Evolutionary conservation across 2,329 filamentous ascomycete species (phyloP).

Genomic region (Trichoderma gracile): DNA sequence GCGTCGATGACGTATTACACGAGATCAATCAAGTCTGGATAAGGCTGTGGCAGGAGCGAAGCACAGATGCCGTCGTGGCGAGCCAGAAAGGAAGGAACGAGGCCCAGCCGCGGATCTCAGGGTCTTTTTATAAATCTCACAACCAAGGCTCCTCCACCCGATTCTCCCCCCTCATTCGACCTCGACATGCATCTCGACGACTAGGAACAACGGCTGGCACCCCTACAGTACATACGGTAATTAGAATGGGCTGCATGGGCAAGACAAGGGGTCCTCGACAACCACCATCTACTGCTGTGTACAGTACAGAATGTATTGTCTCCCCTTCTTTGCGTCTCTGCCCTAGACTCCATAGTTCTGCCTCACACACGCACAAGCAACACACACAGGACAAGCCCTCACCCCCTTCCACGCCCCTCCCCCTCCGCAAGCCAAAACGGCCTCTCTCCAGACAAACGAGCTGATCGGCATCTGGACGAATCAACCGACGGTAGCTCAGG

Average conservation of each 20-base stretch:
- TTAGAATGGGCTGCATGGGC: background rate
- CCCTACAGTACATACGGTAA: background rate
- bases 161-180: background rate
- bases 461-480: slow-evolving; percentile 25
- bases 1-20: background rate
- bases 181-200: background rate
- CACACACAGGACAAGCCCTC: background rate
- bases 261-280: background rate
- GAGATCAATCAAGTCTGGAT: background rate
- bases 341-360: background rate
- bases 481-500: slow-evolving; percentile 22
- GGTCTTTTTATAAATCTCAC: slow-evolving; percentile 30
- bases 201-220: background rate
- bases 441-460: background rate
- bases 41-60: background rate
- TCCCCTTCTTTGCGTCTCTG: background rate
- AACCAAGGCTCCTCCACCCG: slow-evolving; percentile 9
- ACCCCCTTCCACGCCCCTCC: background rate
- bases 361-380: background rate
- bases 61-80: background rate
- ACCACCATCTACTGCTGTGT: background rate
- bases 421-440: background rate
- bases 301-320: no score
- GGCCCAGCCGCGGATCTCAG: slow-evolving; percentile 27
- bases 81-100: background rate